These are phyloP conservation scores for Apiospora kogelbergensis DNA, from an alignment of 2,329 filamentous ascomycete genomes.

Conservation along the genomic window DNA sequence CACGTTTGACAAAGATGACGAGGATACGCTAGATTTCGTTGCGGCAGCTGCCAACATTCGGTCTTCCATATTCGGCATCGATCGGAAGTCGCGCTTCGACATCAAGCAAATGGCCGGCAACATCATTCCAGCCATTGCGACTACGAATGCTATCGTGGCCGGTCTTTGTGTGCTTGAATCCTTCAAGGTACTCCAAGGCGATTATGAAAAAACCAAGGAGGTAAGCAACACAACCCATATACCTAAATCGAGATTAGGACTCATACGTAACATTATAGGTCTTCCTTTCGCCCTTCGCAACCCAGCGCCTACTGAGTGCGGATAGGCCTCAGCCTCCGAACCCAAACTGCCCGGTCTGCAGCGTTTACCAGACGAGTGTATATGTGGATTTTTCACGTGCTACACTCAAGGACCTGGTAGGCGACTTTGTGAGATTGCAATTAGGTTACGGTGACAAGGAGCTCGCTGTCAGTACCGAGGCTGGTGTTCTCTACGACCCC, in stretches of 20 bases:
- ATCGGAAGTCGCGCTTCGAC: constrained; percentile 87
- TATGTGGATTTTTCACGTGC: constrained; percentile 69
- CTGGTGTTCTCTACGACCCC: constrained; percentile 81
- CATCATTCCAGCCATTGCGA: constrained; percentile 97
- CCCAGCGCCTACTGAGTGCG: constrained; percentile 58
- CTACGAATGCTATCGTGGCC: constrained; percentile 95
- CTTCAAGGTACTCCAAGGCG: constrained; percentile 81
- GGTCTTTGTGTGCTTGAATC: constrained; percentile 89
- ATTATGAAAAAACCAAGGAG: constrained; percentile 73
- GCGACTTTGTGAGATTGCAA: constrained; percentile 67
- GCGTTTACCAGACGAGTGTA: constrained; percentile 67
- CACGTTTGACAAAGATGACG: constrained; percentile 94
- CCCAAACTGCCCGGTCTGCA: constrained; percentile 80
- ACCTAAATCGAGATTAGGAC: neutral
- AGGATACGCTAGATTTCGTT: constrained; percentile 93
- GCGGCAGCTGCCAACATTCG: constrained; percentile 86
- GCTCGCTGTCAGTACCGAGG: constrained; percentile 73
- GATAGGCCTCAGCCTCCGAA: constrained; percentile 66
- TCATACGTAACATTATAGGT: constrained; percentile 46
- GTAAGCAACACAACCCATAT: constrained; percentile 35
- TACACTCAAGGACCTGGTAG: constrained; percentile 77
- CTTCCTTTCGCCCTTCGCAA: constrained; percentile 72
- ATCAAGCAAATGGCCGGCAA: constrained; percentile 99
- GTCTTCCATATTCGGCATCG: constrained; percentile 85
- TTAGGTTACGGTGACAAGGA: constrained; percentile 78